Evolutionary conservation across 106 monocot species (phyloP), one percentile per base, ranked within the genome.

Genomic region (Phalaenopsis equestris): DNA sequence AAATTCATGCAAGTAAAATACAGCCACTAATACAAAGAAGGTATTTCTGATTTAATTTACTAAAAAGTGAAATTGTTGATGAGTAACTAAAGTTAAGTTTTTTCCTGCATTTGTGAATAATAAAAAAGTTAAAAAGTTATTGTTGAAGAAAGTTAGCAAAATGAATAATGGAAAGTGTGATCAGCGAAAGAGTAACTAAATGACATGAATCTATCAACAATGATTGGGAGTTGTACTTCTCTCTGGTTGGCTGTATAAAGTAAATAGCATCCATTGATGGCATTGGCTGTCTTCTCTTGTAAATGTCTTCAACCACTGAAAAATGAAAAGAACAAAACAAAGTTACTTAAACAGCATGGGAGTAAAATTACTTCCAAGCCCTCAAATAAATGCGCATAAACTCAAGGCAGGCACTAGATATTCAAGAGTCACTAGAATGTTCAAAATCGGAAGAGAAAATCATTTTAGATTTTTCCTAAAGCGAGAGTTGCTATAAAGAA

Each of bases 181-280:
- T 37, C 10, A 78, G 8, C 10, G 19, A 47, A 72, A 80, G 7
- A 76, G 15, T 30, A 56, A 64, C 39, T 24, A 18, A 56, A 38
- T n/a, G 38, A 75, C 17, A 30, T 6, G 24, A 76, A 76, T 76
- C 49, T 1, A 49, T 64, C 37, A 49, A 80, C 45, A 75, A 12
- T 83, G 55, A 85, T 52, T 55, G 67, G 61, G 52, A 46, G 15
- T n/a, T 38, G 84, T 90, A 97, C 96, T 97, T 97, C 74, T 97
- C 96, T 85, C 88, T 92, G 18, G 86, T 80, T 76, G 96, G 96
- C 82, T 94, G 96, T 24, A 97, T 94, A 82, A 97, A 97, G 76
- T 97, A 97, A 83, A 97, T 89, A 49, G 96, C 96, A 84, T 97
- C 94, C 94, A 97, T 92, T n/a, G 89, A 84, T 9, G 94, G 92